phyloP scores from a whole-genome alignment of 805 yeast species.

The Limtongia smithiae region DNA sequence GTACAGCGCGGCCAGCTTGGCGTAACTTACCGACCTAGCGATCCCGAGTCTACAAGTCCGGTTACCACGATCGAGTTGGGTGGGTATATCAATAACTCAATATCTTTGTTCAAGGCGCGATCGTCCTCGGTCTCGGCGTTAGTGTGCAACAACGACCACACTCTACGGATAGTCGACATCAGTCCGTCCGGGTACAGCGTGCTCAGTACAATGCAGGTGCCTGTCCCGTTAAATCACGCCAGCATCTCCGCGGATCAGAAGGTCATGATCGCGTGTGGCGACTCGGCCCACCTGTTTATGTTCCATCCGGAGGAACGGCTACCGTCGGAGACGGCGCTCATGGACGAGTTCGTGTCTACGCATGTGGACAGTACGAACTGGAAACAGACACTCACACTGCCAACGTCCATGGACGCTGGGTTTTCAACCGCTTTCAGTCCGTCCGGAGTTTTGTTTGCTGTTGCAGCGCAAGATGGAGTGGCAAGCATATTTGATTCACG shows the following conservation, averaged over 20 bases:
- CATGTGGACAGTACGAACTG: slow-evolving; percentile 23
- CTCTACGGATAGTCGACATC: slow-evolving; percentile 63
- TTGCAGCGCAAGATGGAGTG: slow-evolving; percentile 82
- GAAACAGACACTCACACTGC: slow-evolving; percentile 41
- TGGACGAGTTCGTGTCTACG: neutral
- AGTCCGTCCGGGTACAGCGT: slow-evolving; percentile 46
- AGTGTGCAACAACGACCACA: slow-evolving; percentile 80
- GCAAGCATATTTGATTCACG: slow-evolving; percentile 75
- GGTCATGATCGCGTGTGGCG: slow-evolving; percentile 69
- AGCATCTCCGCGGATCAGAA: slow-evolving; percentile 61
- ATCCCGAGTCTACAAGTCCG: neutral
- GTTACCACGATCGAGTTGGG: slow-evolving; percentile 59
- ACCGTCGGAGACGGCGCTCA: slow-evolving; percentile 13
- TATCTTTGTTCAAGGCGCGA: slow-evolving; percentile 38
- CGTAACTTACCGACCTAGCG: slow-evolving; percentile 47
- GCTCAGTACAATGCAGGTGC: slow-evolving; percentile 47
- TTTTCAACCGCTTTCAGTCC: slow-evolving; percentile 76
- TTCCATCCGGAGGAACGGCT: slow-evolving; percentile 40
- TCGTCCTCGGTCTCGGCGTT: slow-evolving; percentile 47
- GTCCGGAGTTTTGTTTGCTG: slow-evolving; percentile 70
- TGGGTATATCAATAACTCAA: slow-evolving; percentile 78
- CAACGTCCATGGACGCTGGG: slow-evolving; percentile 70
- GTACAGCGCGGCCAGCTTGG: slow-evolving; percentile 64
- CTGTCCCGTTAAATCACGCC: slow-evolving; percentile 72
- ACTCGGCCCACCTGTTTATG: slow-evolving; percentile 61